phyloP scores from a whole-genome alignment of 805 yeast species.

The Saturnispora sekii region DNA sequence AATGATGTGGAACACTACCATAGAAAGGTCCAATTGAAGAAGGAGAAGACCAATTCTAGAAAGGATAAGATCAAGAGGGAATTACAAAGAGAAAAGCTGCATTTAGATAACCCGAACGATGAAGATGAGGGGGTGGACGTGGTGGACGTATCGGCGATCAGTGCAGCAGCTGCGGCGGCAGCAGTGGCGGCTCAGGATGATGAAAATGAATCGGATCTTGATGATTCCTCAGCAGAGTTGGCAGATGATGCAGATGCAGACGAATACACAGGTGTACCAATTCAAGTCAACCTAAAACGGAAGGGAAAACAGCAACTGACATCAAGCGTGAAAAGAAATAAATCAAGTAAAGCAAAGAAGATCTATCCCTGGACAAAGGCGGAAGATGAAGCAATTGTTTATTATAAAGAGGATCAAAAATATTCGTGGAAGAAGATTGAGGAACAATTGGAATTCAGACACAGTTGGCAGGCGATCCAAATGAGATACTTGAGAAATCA shows the following conservation, averaged over 20 bases:
- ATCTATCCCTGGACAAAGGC: slow-evolving; percentile 26
- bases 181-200: background rate
- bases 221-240: slow-evolving; percentile 3
- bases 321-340: background rate
- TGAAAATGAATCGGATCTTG: slow-evolving; percentile 3
- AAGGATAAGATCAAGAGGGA: slow-evolving; percentile 4
- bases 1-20: slow-evolving; percentile 24
- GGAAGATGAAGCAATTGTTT: slow-evolving; percentile 29
- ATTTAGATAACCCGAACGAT: background rate
- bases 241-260: slow-evolving; percentile 7
- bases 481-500: slow-evolving; percentile 36
- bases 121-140: slow-evolving; percentile 3
- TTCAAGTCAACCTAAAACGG: slow-evolving; percentile 1
- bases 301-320: background rate
- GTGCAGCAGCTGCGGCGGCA: slow-evolving; percentile 4
- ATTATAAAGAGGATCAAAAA: slow-evolving; percentile 29
- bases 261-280: slow-evolving; percentile 6
- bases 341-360: slow-evolving; percentile 3
- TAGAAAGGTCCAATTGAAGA: slow-evolving; percentile 21
- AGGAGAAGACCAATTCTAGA: slow-evolving; percentile 7
- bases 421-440: slow-evolving; percentile 33
- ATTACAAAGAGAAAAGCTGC: slow-evolving; percentile 1
- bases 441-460: slow-evolving; percentile 22
- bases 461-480: slow-evolving; percentile 39
- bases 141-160: background rate